Conservation (phyloP, 352 stramenopile genomes). For the Pythium apleroticum region DNA sequence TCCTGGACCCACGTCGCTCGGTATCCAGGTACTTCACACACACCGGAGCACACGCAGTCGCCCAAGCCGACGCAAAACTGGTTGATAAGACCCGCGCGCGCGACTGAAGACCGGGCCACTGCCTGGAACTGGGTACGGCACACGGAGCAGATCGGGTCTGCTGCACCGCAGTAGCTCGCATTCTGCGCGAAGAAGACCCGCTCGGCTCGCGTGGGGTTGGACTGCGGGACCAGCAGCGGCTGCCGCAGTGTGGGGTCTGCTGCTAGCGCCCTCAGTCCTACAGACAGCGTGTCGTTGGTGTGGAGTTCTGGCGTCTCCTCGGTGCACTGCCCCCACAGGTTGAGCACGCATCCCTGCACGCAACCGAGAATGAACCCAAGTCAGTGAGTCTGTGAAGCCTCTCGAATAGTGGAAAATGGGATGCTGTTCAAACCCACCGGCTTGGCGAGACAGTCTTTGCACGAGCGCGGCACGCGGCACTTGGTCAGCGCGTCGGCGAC, state of each 20-base stretch:
- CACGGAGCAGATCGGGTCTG: not conserved
- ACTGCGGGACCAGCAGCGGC: not conserved
- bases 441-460: conserved; percentile 12
- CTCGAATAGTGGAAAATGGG: not conserved
- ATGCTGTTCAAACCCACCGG: not conserved
- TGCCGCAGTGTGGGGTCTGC: not conserved
- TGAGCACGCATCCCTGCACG: conserved; percentile 5
- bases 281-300: not conserved
- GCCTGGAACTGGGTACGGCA: not conserved
- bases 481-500: conserved; percentile 4
- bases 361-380: not conserved
- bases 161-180: not conserved
- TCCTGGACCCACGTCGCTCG: not conserved
- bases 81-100: not conserved
- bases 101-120: not conserved
- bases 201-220: not conserved
- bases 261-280: not conserved
- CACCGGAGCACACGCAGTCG: conserved; percentile 6
- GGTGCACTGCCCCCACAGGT: not conserved
- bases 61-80: conserved; percentile 5
- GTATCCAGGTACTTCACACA: conserved; percentile 10
- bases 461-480: conserved; percentile 8
- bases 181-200: not conserved
- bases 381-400: not conserved
- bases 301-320: not conserved